Evolutionary conservation across 352 stramenopile genomes (phyloP), one percentile per base, ranked within the genome.

Genomic region (Salisapilia sapeloensis): DNA sequence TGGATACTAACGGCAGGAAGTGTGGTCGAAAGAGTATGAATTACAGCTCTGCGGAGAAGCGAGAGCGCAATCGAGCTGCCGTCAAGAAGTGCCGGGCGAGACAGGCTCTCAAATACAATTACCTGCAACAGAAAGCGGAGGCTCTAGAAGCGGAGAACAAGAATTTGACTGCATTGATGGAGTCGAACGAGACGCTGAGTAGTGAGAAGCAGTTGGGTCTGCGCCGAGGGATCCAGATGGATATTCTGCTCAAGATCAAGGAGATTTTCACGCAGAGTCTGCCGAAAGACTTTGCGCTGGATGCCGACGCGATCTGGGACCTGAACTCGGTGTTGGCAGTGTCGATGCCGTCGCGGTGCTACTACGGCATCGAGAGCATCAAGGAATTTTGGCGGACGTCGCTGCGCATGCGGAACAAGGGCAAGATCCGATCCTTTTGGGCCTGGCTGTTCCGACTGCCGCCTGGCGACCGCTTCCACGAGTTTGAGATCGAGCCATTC

Each of bases 11-110:
- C 14, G 13, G 31, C n/a, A n/a, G n/a, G n/a, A n/a, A n/a, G 1
- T 86, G 71, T 29, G 71, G 71, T 22, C 63, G 71, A 28, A 86
- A 86, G 51, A 82, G 61, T 37, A 86, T 86, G 71, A 86, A 86
- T 52, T 86, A 83, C 33, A 82, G 66, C 19, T 82, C 64, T 0
- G 66, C 83, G 35, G 61, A 86, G 26, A 86, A 86, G 48, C 71
- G 71, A 17, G 71, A 86, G 46, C 66, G 71, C 26, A 86, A 86
- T 35, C 66, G 71, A 19, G 71, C 71, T n/a, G 71, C 71, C 19
- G 71, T 86, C 19, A 86, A 86, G 36, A 86, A 86, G 41, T 86
- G 71, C 15, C 66, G 71, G 4, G 66, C 83, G 49, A 64, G 71
- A 4, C 71, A 86, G 36, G 71, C 71, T 27, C 49, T 86, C 40